Evolutionary conservation across 2,329 filamentous ascomycete species (phyloP).

Genomic region (Hypoxylon sp.): DNA sequence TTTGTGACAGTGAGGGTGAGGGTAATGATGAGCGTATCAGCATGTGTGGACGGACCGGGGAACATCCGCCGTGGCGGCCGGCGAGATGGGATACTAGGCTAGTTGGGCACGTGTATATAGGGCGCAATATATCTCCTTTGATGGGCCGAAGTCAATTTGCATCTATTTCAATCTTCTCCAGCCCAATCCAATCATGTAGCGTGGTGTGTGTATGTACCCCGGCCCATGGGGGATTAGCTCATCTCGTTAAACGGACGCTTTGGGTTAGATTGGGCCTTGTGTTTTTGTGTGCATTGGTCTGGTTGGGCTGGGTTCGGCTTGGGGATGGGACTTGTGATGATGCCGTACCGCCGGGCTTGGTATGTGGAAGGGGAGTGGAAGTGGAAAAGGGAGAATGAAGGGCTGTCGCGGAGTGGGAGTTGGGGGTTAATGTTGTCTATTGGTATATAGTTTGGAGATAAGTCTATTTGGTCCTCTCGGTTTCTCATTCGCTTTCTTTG

Average conservation of each 20-base stretch:
- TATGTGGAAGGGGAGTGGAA: neutral
- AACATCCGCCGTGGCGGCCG: neutral
- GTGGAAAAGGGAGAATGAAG: neutral
- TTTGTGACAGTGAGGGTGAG: neutral
- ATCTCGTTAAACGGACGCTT: neutral
- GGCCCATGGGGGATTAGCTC: neutral
- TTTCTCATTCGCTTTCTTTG: too few relatives aligned
- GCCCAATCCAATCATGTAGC: neutral
- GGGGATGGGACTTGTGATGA: neutral
- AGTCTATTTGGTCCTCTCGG: neutral
- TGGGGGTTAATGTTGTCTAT: too few relatives aligned
- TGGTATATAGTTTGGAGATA: too few relatives aligned
- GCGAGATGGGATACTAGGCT: neutral
- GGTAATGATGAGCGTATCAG: neutral
- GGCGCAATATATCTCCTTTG: neutral
- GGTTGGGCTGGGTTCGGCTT: neutral
- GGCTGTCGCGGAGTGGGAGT: neutral
- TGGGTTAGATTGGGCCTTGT: neutral
- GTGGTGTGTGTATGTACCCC: neutral
- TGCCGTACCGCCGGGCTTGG: too few relatives aligned
- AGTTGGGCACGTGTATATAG: neutral
- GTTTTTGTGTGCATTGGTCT: neutral
- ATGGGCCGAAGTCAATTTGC: neutral
- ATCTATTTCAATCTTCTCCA: neutral
- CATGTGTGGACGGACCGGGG: neutral